Conservation (phyloP, 2,329 filamentous ascomycete species). For the Fusarium citri region DNA sequence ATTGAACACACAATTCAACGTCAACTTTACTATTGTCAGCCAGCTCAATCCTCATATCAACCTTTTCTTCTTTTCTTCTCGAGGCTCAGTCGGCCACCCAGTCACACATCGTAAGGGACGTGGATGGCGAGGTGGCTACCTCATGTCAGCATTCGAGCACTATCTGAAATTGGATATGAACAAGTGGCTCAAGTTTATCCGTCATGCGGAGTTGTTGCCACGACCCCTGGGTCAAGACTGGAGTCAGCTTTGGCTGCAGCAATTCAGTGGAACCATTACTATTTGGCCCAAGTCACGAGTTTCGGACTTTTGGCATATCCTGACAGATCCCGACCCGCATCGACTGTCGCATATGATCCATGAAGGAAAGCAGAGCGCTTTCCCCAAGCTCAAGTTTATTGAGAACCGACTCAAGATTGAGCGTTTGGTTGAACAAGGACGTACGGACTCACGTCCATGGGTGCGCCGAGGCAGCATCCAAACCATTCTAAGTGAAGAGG, state of each 20-base stretch:
- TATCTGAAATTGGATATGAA: conserved; percentile 96
- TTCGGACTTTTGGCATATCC: conserved; percentile 86
- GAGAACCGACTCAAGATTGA: conserved; percentile 89
- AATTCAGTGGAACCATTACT: conserved; percentile 93
- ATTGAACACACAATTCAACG: conserved; percentile 96
- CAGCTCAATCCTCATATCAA: conserved; percentile 98
- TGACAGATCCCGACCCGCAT: conserved; percentile 81
- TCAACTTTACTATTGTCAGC: conserved; percentile 92
- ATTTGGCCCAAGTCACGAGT: conserved; percentile 89
- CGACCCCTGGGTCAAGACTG: conserved; percentile 94
- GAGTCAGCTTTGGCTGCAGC: conserved; percentile 95
- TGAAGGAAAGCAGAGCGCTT: conserved; percentile 87
- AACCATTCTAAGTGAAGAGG: conserved; percentile 71
- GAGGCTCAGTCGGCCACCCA: conserved; percentile 89
- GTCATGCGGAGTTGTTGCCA: conserved; percentile 91
- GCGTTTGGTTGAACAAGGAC: conserved; percentile 70
- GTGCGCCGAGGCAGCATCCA: conserved; percentile 65
- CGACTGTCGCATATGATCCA: conserved; percentile 89
- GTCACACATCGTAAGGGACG: conserved; percentile 94
- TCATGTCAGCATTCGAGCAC: conserved; percentile 91
- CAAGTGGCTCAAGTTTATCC: conserved; percentile 96
- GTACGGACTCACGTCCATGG: conserved; percentile 64
- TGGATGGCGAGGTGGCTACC: conserved; percentile 95
- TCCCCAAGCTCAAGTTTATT: conserved; percentile 92
- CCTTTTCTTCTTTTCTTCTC: conserved; percentile 97